phyloP scores from a whole-genome alignment of 495 filamentous ascomycete species.

The Neurospora hispaniola region DNA sequence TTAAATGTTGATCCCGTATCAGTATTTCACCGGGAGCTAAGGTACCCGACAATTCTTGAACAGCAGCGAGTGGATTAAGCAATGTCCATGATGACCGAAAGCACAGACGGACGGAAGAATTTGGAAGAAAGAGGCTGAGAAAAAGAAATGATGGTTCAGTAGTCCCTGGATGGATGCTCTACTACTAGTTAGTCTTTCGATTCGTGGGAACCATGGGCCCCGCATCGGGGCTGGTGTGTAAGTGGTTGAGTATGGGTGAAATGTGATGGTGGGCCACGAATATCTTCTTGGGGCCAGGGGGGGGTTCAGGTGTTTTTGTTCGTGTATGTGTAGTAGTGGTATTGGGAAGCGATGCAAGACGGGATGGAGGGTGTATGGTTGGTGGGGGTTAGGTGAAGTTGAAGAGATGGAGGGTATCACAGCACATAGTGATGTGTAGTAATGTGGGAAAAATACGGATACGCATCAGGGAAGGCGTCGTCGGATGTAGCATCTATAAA shows the following conservation, averaged over 20 bases:
- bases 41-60: background rate
- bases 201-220: background rate
- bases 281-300: background rate
- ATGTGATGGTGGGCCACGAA: background rate
- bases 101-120: constrained; percentile 1
- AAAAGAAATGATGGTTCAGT: background rate
- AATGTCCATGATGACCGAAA: constrained; percentile 5
- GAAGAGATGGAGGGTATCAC: background rate
- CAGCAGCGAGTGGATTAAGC: background rate
- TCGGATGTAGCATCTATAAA: background rate
- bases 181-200: background rate
- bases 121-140: background rate
- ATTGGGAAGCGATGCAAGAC: background rate
- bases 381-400: background rate
- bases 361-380: background rate
- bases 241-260: background rate
- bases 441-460: background rate
- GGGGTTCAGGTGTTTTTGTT: background rate
- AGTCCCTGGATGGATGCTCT: background rate
- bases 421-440: background rate
- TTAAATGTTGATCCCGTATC: constrained; percentile 11
- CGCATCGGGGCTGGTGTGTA: background rate
- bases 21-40: constrained; percentile 7
- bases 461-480: background rate
- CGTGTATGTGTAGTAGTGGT: background rate